Evolutionary conservation across 306 rosid genomes (phyloP).

Genomic region (Hippophae gyantsensis): DNA sequence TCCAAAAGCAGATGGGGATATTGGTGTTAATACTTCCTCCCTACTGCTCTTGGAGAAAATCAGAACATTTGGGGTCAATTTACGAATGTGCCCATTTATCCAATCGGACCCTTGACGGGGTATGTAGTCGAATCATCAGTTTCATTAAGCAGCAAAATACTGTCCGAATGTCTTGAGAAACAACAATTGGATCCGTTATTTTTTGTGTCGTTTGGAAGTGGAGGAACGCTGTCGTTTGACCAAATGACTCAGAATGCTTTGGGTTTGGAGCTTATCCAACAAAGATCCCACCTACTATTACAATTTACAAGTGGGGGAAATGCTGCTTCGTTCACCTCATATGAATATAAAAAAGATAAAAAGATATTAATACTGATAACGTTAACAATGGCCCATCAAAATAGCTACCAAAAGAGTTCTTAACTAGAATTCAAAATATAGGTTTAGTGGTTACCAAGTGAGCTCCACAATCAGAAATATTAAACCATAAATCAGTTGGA

Average conservation of each 20-base stretch:
- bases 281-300: constrained; percentile 33
- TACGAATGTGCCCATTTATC: constrained; percentile 22
- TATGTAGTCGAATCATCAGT: background rate
- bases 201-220: constrained; percentile 59
- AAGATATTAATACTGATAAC: no score
- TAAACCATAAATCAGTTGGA: constrained; percentile 33
- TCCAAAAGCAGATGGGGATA: constrained; percentile 36
- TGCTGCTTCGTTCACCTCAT: constrained; percentile 19
- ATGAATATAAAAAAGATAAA: no score
- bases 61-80: constrained; percentile 15
- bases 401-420: constrained; percentile 37
- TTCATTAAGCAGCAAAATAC: background rate
- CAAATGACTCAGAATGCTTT: constrained; percentile 47
- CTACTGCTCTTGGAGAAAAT: constrained; percentile 18
- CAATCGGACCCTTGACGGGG: constrained; percentile 46
- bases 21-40: constrained; percentile 52
- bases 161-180: constrained; percentile 36
- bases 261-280: constrained; percentile 54
- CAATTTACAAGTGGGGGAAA: background rate
- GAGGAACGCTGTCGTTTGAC: constrained; percentile 40
- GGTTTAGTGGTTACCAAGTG: constrained; percentile 26
- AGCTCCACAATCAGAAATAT: constrained; percentile 35
- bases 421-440: constrained; percentile 15
- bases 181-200: constrained; percentile 43
- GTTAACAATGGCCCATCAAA: background rate